phyloP scores from a whole-genome alignment of 192 early-diverging fungal species.

The Entomortierella beljakovae region DNA sequence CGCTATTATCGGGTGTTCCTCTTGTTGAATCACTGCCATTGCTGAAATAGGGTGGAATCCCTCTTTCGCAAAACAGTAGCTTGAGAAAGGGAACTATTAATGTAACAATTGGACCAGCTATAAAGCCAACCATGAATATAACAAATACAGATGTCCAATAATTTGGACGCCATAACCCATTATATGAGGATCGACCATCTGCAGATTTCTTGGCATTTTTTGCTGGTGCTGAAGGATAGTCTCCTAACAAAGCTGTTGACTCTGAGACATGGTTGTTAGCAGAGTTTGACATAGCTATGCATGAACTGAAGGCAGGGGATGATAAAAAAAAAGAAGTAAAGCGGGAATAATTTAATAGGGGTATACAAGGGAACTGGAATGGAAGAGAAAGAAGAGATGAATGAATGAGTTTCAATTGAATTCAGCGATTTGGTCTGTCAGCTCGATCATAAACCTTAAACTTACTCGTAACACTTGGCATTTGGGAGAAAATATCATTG shows the following conservation, averaged over 20 bases:
- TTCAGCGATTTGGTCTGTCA: too few relatives aligned
- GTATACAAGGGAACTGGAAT: too few relatives aligned
- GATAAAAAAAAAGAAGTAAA: too few relatives aligned
- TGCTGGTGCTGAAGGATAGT: not conserved
- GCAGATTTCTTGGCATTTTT: not conserved
- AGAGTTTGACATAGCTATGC: too few relatives aligned
- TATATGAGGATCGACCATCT: not conserved
- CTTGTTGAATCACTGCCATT: not conserved
- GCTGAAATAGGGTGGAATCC: conserved; percentile 13
- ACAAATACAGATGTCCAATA: conserved; percentile 30
- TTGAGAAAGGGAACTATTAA: conserved; percentile 5
- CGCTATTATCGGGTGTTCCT: not conserved
- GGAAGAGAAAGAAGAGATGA: too few relatives aligned
- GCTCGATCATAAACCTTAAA: too few relatives aligned
- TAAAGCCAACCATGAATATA: conserved; percentile 13
- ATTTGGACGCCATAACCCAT: conserved; percentile 28
- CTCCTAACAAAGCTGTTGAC: conserved; percentile 1
- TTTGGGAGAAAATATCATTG: too few relatives aligned
- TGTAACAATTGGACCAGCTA: not conserved
- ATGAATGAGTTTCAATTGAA: too few relatives aligned
- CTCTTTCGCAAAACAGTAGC: conserved; percentile 34
- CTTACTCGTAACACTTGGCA: too few relatives aligned
- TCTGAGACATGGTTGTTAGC: not conserved
- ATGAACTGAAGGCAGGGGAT: too few relatives aligned
- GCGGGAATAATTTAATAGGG: too few relatives aligned